phyloP scores from a whole-genome alignment of 2,329 filamentous ascomycete genomes.

The Colletotrichum filicis region DNA sequence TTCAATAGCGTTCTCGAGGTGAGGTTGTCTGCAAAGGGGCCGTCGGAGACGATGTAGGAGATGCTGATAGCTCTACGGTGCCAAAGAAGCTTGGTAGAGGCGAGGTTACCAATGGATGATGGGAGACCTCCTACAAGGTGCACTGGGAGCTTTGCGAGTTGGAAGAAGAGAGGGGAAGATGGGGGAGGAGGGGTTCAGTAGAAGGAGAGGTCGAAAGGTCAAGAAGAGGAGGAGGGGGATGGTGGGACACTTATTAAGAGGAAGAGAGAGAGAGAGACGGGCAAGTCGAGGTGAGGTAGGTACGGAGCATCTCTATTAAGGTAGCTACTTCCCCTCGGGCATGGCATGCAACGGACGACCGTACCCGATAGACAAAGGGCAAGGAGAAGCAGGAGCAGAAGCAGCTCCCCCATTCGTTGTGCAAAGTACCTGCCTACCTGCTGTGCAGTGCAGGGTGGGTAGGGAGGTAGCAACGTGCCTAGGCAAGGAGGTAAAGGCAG shows the following conservation, averaged over 20 bases:
- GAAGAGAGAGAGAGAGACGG: background rate
- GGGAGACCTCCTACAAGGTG: background rate
- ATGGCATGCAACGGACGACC: conserved; percentile 19
- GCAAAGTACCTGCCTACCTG: background rate
- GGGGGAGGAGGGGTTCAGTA: conserved; percentile 15
- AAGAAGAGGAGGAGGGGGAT: background rate
- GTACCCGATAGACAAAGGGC: background rate
- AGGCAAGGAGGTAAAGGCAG: background rate
- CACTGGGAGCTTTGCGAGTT: conserved; percentile 4
- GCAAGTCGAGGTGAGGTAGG: background rate
- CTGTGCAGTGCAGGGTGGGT: background rate
- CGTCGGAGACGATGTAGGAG: background rate
- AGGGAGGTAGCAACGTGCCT: no score
- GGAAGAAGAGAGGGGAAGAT: background rate
- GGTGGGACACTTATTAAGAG: conserved; percentile 24
- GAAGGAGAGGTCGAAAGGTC: background rate
- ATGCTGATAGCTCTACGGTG: conserved; percentile 2
- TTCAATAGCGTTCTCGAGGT: conserved; percentile 1
- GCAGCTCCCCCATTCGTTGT: background rate
- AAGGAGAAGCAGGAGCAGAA: background rate
- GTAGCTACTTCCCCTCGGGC: background rate
- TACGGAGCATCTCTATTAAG: background rate
- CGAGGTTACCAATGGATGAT: background rate
- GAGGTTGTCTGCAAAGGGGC: background rate
- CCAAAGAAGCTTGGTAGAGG: background rate